Evolutionary conservation across 345 rosid genomes (phyloP), one percentile per base, ranked within the genome.

Genomic region (Linum usitatissimum): DNA sequence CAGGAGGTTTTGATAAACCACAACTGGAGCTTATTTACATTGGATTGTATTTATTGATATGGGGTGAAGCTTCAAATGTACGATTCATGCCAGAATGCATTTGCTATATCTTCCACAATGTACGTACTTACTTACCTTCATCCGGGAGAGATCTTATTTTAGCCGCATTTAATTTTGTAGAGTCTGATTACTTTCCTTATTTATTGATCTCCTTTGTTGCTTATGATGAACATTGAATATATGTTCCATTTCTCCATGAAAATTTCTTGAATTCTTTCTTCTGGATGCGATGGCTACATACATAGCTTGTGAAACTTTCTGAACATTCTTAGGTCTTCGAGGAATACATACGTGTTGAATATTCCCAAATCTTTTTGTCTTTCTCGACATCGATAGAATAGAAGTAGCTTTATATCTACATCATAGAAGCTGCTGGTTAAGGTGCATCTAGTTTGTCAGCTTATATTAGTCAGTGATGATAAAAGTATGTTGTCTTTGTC

Each of bases 61-160:
- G 99, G 99, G 99, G 99, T 21, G 99, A 93, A 82, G 97, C 99
- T 77, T 93, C 99, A 73, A 93, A 93, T 76, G 76, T 90, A 60
- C 87, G 99, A 23, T 93, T 93, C 79, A 90, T 93, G 99, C 97
- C 99, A 23, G 99, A 93, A 76, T 93, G 99, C 80, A 72, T 93
- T 63, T 90, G 99, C 88, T 93, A 87, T 84, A 90, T 93, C 62
- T 90, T 93, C 78, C 99, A 93, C 76, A 76, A 82, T 21, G 99
- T 90, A 81, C 14, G 85, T 65, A 58, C 28, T 23, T n/a, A 70
- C 48, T 53, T 30, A 10, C 39, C 9, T 38, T 30, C 49, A 19
- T 28, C 66, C 8, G 4, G 0, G 38, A 34, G 4, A 4, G 38
- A 21, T 18, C 30, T 56, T 5, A 34, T 34, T 34, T 34, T 4